phyloP scores from a whole-genome alignment of 163 green algal species.

The Smithsoniella earleae region DNA sequence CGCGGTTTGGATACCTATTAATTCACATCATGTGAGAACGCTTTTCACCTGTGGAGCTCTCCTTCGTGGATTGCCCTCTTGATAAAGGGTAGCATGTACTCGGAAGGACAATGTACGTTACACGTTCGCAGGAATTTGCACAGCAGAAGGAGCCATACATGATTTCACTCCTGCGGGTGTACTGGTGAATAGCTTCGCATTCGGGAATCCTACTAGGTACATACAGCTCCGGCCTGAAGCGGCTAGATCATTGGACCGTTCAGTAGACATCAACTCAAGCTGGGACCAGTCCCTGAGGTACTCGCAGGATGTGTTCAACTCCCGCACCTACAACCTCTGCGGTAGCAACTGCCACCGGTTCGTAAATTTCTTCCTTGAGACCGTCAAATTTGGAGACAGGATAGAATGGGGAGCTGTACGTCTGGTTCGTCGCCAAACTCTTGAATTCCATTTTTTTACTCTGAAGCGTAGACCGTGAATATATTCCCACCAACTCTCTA shows the following conservation, averaged over 20 bases:
- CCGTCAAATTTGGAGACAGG: not conserved
- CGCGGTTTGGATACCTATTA: not conserved
- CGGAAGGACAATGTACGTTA: not conserved
- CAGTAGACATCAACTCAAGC: not conserved
- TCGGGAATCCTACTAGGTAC: slow-evolving; percentile 49
- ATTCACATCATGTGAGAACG: not conserved
- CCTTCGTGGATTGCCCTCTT: no score
- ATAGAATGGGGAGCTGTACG: not conserved
- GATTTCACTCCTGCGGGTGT: slow-evolving; percentile 53
- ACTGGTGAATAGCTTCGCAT: slow-evolving; percentile 41
- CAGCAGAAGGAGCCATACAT: slow-evolving; percentile 44
- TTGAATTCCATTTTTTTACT: not conserved
- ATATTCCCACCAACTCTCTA: not conserved
- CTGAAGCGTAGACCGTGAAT: not conserved
- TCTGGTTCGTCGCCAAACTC: not conserved
- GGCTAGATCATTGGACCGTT: not conserved
- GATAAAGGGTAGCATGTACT: not conserved
- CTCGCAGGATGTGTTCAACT: slow-evolving; percentile 36
- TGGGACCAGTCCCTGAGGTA: slow-evolving; percentile 43
- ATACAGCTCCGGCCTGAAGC: slow-evolving; percentile 28
- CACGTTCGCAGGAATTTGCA: slow-evolving; percentile 39
- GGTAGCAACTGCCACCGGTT: slow-evolving; percentile 57
- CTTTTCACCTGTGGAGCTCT: no score
- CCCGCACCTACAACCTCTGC: slow-evolving; percentile 49
- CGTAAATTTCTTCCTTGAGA: slow-evolving; percentile 47